Conservation (phyloP, 2,329 filamentous ascomycete species). For the Mycosphaerella sp. region DNA sequence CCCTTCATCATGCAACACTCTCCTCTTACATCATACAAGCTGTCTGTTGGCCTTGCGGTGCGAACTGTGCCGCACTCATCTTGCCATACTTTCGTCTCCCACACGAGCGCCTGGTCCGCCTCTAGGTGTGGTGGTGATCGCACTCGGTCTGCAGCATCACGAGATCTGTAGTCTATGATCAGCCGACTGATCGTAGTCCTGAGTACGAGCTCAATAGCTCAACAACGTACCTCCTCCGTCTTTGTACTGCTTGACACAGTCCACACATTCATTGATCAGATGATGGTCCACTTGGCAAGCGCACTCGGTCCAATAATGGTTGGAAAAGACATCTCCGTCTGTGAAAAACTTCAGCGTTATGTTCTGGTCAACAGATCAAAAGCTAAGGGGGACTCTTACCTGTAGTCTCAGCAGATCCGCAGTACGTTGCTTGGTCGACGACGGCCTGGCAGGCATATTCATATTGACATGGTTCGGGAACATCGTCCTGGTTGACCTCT, state of each 20-base stretch:
- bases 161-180: neutral
- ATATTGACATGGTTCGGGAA: neutral
- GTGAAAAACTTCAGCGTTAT: neutral
- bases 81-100: no score
- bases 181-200: neutral
- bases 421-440: neutral
- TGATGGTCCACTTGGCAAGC: neutral
- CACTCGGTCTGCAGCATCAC: neutral
- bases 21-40: no score
- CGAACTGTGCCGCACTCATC: no score
- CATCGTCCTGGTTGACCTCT: slow-evolving; percentile 3
- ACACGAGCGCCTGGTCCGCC: no score
- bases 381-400: neutral
- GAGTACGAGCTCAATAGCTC: neutral
- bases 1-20: no score
- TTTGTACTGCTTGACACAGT: neutral
- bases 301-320: neutral
- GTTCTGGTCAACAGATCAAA: neutral
- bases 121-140: neutral
- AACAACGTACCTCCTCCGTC: slow-evolving; percentile 2
- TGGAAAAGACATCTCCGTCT: slow-evolving; percentile 1
- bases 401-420: neutral
- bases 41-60: no score
- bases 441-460: neutral
- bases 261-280: neutral